Base-by-base conservation (phyloP, 192 early-diverging fungal genomes). In the Podila epicladia region DNA sequence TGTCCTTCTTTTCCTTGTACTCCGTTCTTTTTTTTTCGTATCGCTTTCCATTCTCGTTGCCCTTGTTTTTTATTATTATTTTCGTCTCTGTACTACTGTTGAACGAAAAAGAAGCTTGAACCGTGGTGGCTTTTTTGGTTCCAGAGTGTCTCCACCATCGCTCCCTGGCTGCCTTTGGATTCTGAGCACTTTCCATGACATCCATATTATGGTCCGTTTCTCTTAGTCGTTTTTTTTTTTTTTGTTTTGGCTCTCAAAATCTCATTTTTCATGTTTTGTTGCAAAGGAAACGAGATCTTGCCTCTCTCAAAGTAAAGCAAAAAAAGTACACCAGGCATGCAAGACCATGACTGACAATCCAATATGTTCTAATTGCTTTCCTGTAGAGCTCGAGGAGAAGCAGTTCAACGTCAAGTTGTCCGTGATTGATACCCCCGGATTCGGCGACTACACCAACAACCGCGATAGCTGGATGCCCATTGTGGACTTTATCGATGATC, bases 391-490 rank as follows among this genome's bases (percentile, higher is more conserved):
- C 24, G 97, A 99, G 85, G 98, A 99, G 82, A 98, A 99, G 86
- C 95, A 94, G 85, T 99, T 99, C 91, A 95, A 94, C 68, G 96
- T 97, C 65, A 94, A 96, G 71, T 86, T 99, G 73, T 95, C 94
- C 64, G 93, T 99, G 24, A 95, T 99, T 63, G 96, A 95, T 80
- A 95, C 94, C 12, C 95, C 92, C 57, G 94, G 95, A 32, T 96
- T 96, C 77, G 95, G 95, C 65, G 95, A 96, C 82, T 96, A 93
- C 72, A 94, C 95, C 62, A 94, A 96, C 85, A 96, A 96, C 85
- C 92, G 93, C 72, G 95, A 99, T 80, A 95, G 95, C 84, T 99
- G 97, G 97, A 94, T 95, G 57, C 97, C 98, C 13, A 94, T 99
- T 71, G 92, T 99, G 55, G 95, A 99, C 65, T 99, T 97, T 85